phyloP scores from a whole-genome alignment of 805 yeast species.

The Candida saitoana region DNA sequence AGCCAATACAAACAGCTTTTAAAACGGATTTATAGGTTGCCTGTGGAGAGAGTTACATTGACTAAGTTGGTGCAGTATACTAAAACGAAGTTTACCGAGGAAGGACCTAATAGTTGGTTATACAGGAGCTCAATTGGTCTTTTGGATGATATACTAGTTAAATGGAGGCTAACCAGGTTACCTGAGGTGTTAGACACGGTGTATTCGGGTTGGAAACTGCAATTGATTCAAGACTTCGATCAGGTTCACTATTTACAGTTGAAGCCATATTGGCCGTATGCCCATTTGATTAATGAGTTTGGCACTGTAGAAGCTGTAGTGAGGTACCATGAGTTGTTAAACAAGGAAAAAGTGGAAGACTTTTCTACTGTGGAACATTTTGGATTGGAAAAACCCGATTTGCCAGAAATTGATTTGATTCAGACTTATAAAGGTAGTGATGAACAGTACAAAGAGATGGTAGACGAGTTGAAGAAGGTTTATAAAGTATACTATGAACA shows the following conservation, averaged over 20 bases:
- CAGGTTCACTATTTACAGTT: slow-evolving; percentile 18
- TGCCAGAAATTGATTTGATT: slow-evolving; percentile 1
- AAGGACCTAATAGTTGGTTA: slow-evolving; percentile 9
- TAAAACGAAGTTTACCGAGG: slow-evolving; percentile 10
- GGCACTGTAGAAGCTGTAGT: slow-evolving; percentile 9
- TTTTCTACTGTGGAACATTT: slow-evolving; percentile 14
- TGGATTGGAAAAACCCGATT: slow-evolving; percentile 1
- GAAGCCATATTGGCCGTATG: slow-evolving; percentile 30
- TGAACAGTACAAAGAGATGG: slow-evolving; percentile 4
- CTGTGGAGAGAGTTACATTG: slow-evolving; percentile 20
- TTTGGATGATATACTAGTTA: slow-evolving; percentile 23
- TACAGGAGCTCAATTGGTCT: slow-evolving; percentile 11
- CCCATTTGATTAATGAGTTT: slow-evolving; percentile 26
- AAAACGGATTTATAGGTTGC: slow-evolving; percentile 26
- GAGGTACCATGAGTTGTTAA: slow-evolving; percentile 6
- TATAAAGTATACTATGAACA: slow-evolving; percentile 19
- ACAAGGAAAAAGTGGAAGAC: slow-evolving; percentile 11
- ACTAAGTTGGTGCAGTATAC: slow-evolving; percentile 8
- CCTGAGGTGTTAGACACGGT: slow-evolving; percentile 13
- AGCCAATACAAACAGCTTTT: slow-evolving; percentile 19
- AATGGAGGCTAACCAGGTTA: slow-evolving; percentile 25
- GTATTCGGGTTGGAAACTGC: background rate
- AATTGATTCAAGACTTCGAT: slow-evolving; percentile 20
- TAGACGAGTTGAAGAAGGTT: slow-evolving; percentile 13
- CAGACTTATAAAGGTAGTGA: background rate